phyloP scores from a whole-genome alignment of 768 basidiomycete genomes.

The Coprinellus micaceus region DNA sequence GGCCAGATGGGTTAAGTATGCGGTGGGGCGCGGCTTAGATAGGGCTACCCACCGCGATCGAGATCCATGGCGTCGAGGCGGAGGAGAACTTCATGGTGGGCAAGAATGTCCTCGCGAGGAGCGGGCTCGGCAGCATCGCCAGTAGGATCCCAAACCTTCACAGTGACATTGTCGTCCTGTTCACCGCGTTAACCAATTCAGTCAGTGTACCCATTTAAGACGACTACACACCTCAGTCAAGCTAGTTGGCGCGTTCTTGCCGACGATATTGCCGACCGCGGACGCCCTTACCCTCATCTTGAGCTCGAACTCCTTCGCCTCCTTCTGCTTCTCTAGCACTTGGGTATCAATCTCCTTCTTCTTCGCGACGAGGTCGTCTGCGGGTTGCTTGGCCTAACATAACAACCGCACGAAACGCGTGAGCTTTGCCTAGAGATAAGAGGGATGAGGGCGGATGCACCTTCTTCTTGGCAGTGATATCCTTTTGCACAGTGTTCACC shows the following conservation, averaged over 20 bases:
- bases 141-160: slow-evolving; percentile 84
- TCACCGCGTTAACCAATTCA: too few relatives aligned
- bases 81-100: slow-evolving; percentile 96
- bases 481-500: slow-evolving; percentile 88
- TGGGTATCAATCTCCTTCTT: slow-evolving; percentile 86
- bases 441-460: slow-evolving; percentile 29
- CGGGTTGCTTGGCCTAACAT: slow-evolving; percentile 81
- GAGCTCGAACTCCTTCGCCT: slow-evolving; percentile 70
- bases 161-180: slow-evolving; percentile 85
- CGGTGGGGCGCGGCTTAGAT: not conserved
- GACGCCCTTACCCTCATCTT: slow-evolving; percentile 78
- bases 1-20: slow-evolving; percentile 1
- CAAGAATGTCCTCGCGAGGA: slow-evolving; percentile 73
- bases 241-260: slow-evolving; percentile 80
- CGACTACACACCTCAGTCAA: slow-evolving; percentile 68
- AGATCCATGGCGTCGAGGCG: slow-evolving; percentile 95
- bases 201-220: not conserved
- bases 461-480: slow-evolving; percentile 94
- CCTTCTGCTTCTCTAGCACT: slow-evolving; percentile 71
- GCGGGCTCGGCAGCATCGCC: slow-evolving; percentile 71
- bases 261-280: slow-evolving; percentile 90
- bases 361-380: slow-evolving; percentile 78
- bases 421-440: not conserved
- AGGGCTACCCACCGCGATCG: slow-evolving; percentile 69
- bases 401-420: slow-evolving; percentile 1